Evolutionary conservation across 2,329 filamentous ascomycete genomes (phyloP), one percentile per base, ranked within the genome.

Genomic region (Cadophora luteo-olivacea): DNA sequence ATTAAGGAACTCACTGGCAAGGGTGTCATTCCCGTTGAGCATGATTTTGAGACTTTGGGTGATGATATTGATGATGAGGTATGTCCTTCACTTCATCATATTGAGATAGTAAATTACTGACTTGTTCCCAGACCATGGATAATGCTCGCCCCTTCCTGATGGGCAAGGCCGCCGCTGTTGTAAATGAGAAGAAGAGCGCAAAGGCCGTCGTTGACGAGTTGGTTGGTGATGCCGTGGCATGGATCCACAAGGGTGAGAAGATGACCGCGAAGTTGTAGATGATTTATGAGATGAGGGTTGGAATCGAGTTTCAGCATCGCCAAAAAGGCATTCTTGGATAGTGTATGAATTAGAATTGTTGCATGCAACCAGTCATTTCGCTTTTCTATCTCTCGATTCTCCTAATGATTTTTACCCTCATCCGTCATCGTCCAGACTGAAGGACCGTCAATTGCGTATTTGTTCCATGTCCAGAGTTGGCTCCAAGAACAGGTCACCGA

Each of bases 161-260:
- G 96, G 96, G 96, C 80, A 97, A 98, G 87, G 95, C 92, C 70
- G 92, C 96, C 48, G 95, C 96, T 33, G 93, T 97, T 38, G 92
- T 96, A 67, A 96, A 95, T 78, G 94, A 98, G 84, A 92, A 91
- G 85, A 97, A 97, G 89, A 84, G 87, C 49, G 96, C 96, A 70
- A 97, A 94, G 87, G 92, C 81, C 22, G 95, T 99, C 70, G 91
- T 99, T 49, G 96, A 99, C 78, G 96, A 99, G 84, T 91, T 99
- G 76, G 92, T 99, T 72, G 82, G 84, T 64, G 94, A 97, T 78
- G 96, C 94, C 51, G 89, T 92, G 68, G 85, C 84, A 70, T 87
- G 86, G 80, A 80, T 97, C 75, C 84, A 90, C 79, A 87, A 85
- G 77, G 92, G 91, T 72, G 88, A 88, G 80, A 86, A 88, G 78